Percentiles rank a stretch among this genome's conserved stretches.
phyloP scores from a whole-genome alignment of 2,329 filamentous ascomycete genomes.

The Fusarium verticillioides region DNA sequence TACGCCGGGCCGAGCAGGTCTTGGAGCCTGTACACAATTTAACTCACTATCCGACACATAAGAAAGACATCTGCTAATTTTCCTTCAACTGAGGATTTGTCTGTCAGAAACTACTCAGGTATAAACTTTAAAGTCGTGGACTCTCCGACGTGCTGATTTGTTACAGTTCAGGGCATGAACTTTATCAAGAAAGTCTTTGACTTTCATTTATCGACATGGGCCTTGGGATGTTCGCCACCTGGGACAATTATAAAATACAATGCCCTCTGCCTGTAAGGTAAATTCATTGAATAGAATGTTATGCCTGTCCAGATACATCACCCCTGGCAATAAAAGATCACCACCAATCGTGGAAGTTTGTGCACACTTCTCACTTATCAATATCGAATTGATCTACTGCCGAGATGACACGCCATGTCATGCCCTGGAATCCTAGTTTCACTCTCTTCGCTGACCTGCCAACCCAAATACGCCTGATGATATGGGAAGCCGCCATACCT shows the following conservation, averaged over 20 bases:
- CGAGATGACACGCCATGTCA: not conserved
- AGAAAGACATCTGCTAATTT: not conserved
- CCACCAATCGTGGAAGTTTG: not conserved
- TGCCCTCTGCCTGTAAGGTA: not conserved
- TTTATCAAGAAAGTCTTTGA: not conserved
- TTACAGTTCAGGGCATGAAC: not conserved
- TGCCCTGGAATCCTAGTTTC: not conserved
- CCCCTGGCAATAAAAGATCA: not conserved
- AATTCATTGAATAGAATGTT: not conserved
- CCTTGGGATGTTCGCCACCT: too few species aligned
- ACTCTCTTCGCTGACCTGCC: not conserved
- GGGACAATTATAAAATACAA: not conserved
- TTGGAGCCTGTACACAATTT: not conserved
- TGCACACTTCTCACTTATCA: not conserved
- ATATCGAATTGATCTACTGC: too few species aligned
- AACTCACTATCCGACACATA: not conserved
- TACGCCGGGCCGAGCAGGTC: not conserved
- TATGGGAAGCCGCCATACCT: conserved; percentile 5
- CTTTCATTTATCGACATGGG: not conserved
- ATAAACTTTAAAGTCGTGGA: not conserved
- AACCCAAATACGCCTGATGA: not conserved
- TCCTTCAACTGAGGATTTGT: fast-evolving
- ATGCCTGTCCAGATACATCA: too few species aligned
- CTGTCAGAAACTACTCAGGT: not conserved
- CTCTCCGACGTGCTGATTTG: not conserved